Base-by-base conservation (phyloP, 208 protist species). In the Crithidia thermophila region DNA sequence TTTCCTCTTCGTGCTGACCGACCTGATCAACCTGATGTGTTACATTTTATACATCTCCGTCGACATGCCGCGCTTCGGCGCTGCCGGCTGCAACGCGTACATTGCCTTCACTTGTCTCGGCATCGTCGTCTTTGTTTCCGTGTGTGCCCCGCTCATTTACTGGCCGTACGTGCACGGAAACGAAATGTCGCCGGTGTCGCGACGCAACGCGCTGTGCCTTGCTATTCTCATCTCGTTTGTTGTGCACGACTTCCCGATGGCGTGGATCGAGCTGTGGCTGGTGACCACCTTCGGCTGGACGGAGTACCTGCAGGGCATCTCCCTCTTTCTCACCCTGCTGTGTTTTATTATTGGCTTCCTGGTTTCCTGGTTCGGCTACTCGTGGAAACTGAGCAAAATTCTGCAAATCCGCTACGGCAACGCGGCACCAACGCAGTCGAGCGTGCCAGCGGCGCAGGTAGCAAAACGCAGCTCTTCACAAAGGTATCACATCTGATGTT, bases 241-340 rank as follows among this genome's bases (percentile, higher is more conserved):
- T 11, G 33, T 81, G 4, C 84, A 93, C 47, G 84, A 82, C 43
- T 81, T 96, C 33, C 82, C 91, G 25, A 77, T 91, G 72, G 70
- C 72, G 51, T 90, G 82, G 81, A 55, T 96, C 31, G 85, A 94
- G 50, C 65, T 94, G 47, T 93, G 82, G 70, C 64, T 93, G n/a
- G 75, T 88, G 33, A 82, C 72, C 55, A 61, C 53, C 43, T 78
- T 79, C 36, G 84, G 91, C 34, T 88, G 75, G 71, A 75, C 46
- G 4, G 66, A 86, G 43, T 49, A 90, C 13, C 27, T 96, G 5
- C 86, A 90, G 43, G 76, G 79, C 47, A 79, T 94, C 37, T 92
- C 86, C 0, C 56, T 96, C 45, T 74, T 94, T 18, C 61, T 91
- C 27, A 78, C 77, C 0, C 67, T 82, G 28, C 36, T 92, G 2